Base-by-base conservation (phyloP, 768 basidiomycete species). In the Porphyrellus cyaneotinctus region DNA sequence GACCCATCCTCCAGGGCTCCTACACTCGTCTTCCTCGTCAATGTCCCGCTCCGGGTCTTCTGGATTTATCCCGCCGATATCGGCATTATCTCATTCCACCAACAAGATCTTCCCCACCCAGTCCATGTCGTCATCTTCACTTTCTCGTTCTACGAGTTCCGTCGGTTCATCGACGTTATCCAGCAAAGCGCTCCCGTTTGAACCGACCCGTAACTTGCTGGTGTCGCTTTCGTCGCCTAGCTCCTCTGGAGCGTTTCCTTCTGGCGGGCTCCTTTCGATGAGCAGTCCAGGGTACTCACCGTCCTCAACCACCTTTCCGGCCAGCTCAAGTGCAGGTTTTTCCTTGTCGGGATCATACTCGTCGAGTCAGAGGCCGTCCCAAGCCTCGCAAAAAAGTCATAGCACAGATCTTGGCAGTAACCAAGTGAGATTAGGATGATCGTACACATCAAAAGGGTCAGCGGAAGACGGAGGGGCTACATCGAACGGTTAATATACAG, bases 141-240 rank as follows among this genome's bases (percentile, higher is more conserved):
- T 68, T 12, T 62, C 66, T 35, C 60, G 64, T 18, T 69, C 69
- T 1, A 65, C 65, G 28, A 68, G 60, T 33, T 65, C 70, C 1
- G 51, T 59, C 2, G 42, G 64, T 11, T 59, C 68, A 3, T 78
- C 78, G 9, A 76, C 68, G 13, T 62, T 82, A n/a, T 82, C 81
- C 11, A 75, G 77, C 52, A 77, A 74, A 35, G 82, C 81, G 2
- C 71, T 75, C 4, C 76, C 80, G 15, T 83, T 83, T 49, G 81
- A 83, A 58, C 81, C 80, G 2, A 71, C 65, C 3, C 65, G 64
- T n/a, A 58, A 50, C 23, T 44, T 69, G 35, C 59, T 64, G 18
- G 41, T 56, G 11, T 64, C 67, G 22, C 57, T 64, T 28, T 58
- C 67, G 6, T 57, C 60, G 6, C 47, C 69, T 1, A 28, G 43